Percentiles rank a stretch among this genome's conserved stretches.
These are phyloP conservation scores for Dinochytrium kinnereticum DNA, from an alignment of 371 early-diverging fungal species.

Conservation along the genomic window DNA sequence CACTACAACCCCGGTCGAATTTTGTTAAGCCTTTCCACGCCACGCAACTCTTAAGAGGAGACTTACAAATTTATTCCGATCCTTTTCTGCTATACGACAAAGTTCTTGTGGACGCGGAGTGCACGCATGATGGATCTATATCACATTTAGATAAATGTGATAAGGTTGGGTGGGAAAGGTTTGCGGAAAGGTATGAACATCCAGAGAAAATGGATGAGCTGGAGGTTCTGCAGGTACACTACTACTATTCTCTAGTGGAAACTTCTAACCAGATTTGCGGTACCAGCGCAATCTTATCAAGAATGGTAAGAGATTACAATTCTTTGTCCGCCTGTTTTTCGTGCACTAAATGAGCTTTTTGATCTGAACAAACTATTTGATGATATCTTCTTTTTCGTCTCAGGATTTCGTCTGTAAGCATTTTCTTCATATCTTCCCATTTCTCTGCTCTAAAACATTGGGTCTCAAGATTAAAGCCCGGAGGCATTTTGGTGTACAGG, in stretches of 20 bases:
- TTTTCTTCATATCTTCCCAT: too few relatives aligned
- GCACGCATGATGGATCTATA: conserved; percentile 96
- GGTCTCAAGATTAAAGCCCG: conserved; percentile 57
- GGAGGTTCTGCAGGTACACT: conserved; percentile 40
- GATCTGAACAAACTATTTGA: neutral
- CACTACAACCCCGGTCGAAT: neutral
- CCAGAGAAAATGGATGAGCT: conserved; percentile 54
- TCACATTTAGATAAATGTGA: conserved; percentile 67
- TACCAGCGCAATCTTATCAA: neutral
- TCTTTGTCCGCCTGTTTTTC: too few relatives aligned
- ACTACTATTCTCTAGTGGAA: neutral
- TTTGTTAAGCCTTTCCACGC: conserved; percentile 76
- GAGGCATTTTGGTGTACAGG: conserved; percentile 85
- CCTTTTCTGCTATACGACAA: conserved; percentile 75
- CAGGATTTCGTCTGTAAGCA: conserved; percentile 25
- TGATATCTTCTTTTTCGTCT: conserved; percentile 46
- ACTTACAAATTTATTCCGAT: conserved; percentile 53
- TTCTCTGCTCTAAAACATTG: too few relatives aligned
- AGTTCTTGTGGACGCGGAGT: conserved; percentile 95
- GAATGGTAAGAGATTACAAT: conserved; percentile 3
- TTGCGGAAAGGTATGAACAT: conserved; percentile 75
- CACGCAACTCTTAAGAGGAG: conserved; percentile 68
- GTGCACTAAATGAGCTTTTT: too few relatives aligned
- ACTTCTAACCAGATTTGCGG: neutral
- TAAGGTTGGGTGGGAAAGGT: conserved; percentile 72